phyloP scores from a whole-genome alignment of 2,329 filamentous ascomycete genomes.

The Dryadomyces quercus-mongolicae region DNA sequence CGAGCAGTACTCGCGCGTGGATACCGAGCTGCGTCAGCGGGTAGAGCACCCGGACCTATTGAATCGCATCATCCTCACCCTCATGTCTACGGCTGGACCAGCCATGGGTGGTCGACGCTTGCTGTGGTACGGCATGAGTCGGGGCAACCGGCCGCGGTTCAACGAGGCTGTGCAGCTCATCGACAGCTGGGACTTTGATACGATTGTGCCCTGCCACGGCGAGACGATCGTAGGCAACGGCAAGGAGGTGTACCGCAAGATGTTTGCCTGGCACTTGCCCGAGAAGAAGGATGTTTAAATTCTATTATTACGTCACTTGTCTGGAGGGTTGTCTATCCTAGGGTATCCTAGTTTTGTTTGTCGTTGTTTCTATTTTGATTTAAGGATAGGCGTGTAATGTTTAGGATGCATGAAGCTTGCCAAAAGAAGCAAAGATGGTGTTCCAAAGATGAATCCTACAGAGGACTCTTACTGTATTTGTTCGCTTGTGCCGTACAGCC shows the following conservation, averaged over 20 bases:
- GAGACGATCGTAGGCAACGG: conserved; percentile 67
- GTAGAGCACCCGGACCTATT: conserved; percentile 27
- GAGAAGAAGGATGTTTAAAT: not conserved
- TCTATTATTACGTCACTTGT: not conserved
- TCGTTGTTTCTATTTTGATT: not conserved
- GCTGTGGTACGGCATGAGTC: conserved; percentile 61
- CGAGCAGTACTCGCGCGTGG: conserved; percentile 65
- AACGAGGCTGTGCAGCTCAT: conserved; percentile 59
- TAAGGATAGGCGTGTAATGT: not conserved
- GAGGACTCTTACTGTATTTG: too few relatives aligned
- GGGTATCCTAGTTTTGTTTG: not conserved
- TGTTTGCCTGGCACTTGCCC: conserved; percentile 70
- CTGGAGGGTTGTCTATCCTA: too few relatives aligned
- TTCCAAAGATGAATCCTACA: too few relatives aligned
- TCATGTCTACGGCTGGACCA: conserved; percentile 51
- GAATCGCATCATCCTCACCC: conserved; percentile 30
- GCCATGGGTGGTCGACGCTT: conserved; percentile 70
- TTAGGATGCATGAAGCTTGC: not conserved
- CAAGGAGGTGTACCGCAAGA: conserved; percentile 63
- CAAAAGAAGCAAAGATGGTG: not conserved
- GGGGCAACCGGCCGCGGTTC: conserved; percentile 53
- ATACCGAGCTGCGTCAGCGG: conserved; percentile 14
- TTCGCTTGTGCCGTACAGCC: too few relatives aligned
- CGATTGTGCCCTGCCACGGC: conserved; percentile 84
- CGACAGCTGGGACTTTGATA: conserved; percentile 69